Conservation (phyloP, 1,284 basidiomycete genomes). For the Naganishia albida region DNA sequence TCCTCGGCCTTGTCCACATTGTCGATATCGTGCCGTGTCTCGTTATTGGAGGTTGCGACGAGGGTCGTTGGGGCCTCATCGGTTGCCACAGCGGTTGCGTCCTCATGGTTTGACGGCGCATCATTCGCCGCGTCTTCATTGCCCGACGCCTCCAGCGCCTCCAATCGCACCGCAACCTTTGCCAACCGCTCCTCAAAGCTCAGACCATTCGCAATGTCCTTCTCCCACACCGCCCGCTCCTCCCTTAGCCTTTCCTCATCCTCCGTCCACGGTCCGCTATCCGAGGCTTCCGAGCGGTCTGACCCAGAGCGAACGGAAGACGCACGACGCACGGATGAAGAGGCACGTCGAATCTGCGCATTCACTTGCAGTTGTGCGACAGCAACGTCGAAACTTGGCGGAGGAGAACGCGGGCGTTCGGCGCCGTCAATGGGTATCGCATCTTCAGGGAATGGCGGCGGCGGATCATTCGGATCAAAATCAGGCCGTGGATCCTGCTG, state of each 20-base stretch:
- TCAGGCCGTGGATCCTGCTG: background rate
- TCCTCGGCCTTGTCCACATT: background rate
- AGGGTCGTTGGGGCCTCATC: background rate
- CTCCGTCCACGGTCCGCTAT: conserved; percentile 1
- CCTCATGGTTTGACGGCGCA: background rate
- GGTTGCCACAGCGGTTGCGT: background rate
- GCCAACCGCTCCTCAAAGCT: conserved; percentile 23
- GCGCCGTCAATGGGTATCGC: background rate
- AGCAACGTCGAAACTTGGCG: conserved; percentile 26
- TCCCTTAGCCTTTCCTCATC: conserved; percentile 10
- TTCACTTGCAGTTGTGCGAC: background rate
- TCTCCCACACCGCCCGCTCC: conserved; percentile 23
- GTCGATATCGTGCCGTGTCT: background rate
- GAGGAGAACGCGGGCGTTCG: conserved; percentile 12
- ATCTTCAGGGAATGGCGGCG: conserved; percentile 27
- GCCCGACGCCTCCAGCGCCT: conserved; percentile 2
- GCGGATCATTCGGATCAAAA: conserved; percentile 13
- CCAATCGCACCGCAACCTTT: conserved; percentile 9
- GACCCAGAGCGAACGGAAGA: background rate
- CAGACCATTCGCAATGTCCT: conserved; percentile 13
- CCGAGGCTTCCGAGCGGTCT: conserved; percentile 9
- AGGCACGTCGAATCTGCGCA: background rate
- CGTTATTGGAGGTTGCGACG: background rate
- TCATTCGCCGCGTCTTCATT: background rate
- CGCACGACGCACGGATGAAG: background rate